Base-by-base conservation (phyloP, 2,329 filamentous ascomycete genomes). In the Claviceps sorghi region DNA sequence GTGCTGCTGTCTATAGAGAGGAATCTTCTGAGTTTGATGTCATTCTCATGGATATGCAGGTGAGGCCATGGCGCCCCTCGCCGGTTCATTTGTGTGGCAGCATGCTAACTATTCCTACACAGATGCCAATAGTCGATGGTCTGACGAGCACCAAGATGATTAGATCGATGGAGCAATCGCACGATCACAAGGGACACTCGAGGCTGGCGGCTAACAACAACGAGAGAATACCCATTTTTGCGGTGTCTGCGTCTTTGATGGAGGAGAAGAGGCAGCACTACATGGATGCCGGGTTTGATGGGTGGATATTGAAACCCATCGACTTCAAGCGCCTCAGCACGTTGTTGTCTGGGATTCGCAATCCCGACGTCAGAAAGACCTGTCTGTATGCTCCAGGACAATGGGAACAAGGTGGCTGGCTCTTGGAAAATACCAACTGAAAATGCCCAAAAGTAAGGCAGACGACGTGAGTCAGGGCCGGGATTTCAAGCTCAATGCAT, bases 51-150 rank as follows among this genome's bases (percentile, higher is more conserved):
- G 89, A 95, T 62, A 88, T 95, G 78, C 88, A 95, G 75, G 88
- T 89, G 64, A 67, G 79, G 67, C 29, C 41, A n/a, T 45, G 17
- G 40, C 7, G 30, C 10, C 15, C 2, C 19, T 22, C 19, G 41
- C 19, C 26, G 7, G 7, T 19, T 17, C 13, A 22, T 7, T 15
- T 19, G 9, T 22, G 11, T 22, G 26, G 36, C 17, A 6, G 36
- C 21, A 29, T 40, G 56, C 45, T 19, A 30, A 19, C 5, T 32
- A 22, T 47, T 21, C 3, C 5, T 41, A 8, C 9, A 9, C n/a
- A 94, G 88, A 95, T 95, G 89, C 88, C 89, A 19, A 93, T 95
- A 34, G 85, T 94, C 4, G 88, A 95, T 62, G 89, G 89, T 15
- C 75, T 90, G 29, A 81, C 77, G 3, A 88, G 88, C 17, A 86